A percentile compares a stretch with the other conserved stretches of the same genome.
Conservation (phyloP, 2,329 filamentous ascomycete genomes). For the Pestalotiopsis fici region DNA sequence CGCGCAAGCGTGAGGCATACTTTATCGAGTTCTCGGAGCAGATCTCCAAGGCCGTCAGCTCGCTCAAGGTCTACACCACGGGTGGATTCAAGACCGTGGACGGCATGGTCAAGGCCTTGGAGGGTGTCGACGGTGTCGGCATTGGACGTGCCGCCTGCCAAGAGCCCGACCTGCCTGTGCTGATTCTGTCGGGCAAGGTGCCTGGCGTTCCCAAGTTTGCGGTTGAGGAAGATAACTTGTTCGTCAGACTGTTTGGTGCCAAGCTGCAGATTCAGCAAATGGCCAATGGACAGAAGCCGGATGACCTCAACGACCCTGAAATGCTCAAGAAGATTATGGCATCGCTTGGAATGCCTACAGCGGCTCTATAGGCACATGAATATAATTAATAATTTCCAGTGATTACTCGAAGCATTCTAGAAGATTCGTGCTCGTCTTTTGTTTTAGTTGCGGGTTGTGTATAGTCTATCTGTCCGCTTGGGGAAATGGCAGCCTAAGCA, state of each 20-base stretch:
- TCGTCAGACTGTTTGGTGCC: constrained; percentile 40
- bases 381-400: neutral
- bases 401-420: too few relatives aligned
- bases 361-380: neutral
- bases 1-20: constrained; percentile 55
- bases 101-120: constrained; percentile 56
- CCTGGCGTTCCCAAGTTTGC: constrained; percentile 48
- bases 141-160: constrained; percentile 53
- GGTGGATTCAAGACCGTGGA: constrained; percentile 53
- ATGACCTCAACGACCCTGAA: constrained; percentile 41
- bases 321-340: constrained; percentile 13
- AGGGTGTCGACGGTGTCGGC: constrained; percentile 56
- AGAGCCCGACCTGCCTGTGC: constrained; percentile 44
- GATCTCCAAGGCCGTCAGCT: constrained; percentile 43
- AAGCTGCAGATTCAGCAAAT: constrained; percentile 46
- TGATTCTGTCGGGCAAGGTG: constrained; percentile 46
- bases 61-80: constrained; percentile 54
- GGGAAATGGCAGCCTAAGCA: too few relatives aligned
- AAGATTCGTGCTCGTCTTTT: too few relatives aligned
- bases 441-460: too few relatives aligned
- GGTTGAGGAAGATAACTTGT: constrained; percentile 49
- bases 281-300: constrained; percentile 22
- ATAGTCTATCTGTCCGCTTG: too few relatives aligned
- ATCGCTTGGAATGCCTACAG: neutral
- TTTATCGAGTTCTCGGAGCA: constrained; percentile 58